Evolutionary conservation across 371 early-diverging fungal genomes (phyloP), one percentile per base, ranked within the genome.

Genomic region (Mortierella sp.): DNA sequence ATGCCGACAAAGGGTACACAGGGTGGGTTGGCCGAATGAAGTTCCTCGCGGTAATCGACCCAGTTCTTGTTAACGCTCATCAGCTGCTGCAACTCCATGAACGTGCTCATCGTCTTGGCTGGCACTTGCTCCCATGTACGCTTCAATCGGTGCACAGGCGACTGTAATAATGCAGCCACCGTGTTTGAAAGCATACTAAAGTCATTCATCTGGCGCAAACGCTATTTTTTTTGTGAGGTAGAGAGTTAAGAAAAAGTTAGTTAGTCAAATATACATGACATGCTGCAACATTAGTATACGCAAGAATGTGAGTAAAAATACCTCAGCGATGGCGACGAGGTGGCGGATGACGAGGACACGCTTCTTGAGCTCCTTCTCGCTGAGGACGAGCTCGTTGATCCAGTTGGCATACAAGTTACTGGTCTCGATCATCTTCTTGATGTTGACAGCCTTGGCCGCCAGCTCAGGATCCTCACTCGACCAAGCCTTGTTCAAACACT

Each of bases 401-500:
- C 98, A 98, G 12, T 95, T 93, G 24, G 97, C 95, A 18, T 97
- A 91, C 87, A 90, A 83, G 77, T 93, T 94, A 72, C 92, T 92
- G 43, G 94, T 93, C 60, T 92, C 93, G 75, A 96, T 95, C 81
- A 96, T 94, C 71, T 92, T 93, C 81, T 96, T 95, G 78, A 96
- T 92, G 77, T 96, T 96, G 32, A 89, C 89, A 0, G 94, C 94
- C 75, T 90, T 90, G 54, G 88, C 90, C 14, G 90, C 89, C 77
- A 89, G 87, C 54, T 90, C 91, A 27, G 90, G 91, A 82, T 90
- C 95, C 81, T 95, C 90, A 70, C 93, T 88, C 78, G 94, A 92
- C 98, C 99, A 99, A 21, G 96, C 96, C 83, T 98, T 97, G 83
- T 95, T 93, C 38, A 99, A 85, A 77, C 96, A 96, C 88, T 99